Evolutionary conservation across 2,329 filamentous ascomycete species (phyloP), one percentile per base, ranked within the genome.

Genomic region (Fusarium compactum): DNA sequence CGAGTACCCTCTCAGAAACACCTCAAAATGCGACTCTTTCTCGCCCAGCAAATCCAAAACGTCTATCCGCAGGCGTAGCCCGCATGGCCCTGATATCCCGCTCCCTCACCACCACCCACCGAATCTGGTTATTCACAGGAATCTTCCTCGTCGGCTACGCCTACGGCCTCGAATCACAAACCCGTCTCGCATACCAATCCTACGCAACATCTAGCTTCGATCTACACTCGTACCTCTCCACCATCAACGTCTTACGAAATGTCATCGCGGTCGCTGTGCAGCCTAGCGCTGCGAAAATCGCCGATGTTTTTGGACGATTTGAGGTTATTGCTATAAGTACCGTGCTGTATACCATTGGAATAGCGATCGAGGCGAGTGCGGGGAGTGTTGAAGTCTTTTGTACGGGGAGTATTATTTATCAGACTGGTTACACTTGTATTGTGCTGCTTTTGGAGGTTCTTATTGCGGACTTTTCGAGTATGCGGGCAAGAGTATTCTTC

Each of bases 301-400:
- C 89, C 20, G 89, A 89, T 70, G 85, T 90, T 12, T 89, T 91
- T 70, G 89, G 89, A 22, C 84, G 89, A 62, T 82, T 87, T 22
- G 88, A 91, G 74, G 79, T 90, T 34, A 82, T 91, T 15, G 75
- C 84, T 6, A 76, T 88, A 2, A 85, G 86, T 0, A 83, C 88
- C 1, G 47, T 88, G 14, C 87, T 90, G 62, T 90, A 90, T 62
- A 82, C 86, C 1, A 25, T 80, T 52, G 84, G 85, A 15, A 87
- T 88, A 7, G 82, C 86, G 8, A 78, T 90, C 30, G 86, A 90
- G 75, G 82, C 87, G 15, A 80, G 79, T 7, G 81, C 86, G 0
- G 79, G 75, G 18, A 82, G 80, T 25, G 82, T 90, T 2, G 78
- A 85, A 52, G 76, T 80, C 0, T 90, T 89, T 55, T 83, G 82